These are phyloP conservation scores for Trametes sp. DNA, from an alignment of 1,284 basidiomycete genomes.

Conservation along the genomic window DNA sequence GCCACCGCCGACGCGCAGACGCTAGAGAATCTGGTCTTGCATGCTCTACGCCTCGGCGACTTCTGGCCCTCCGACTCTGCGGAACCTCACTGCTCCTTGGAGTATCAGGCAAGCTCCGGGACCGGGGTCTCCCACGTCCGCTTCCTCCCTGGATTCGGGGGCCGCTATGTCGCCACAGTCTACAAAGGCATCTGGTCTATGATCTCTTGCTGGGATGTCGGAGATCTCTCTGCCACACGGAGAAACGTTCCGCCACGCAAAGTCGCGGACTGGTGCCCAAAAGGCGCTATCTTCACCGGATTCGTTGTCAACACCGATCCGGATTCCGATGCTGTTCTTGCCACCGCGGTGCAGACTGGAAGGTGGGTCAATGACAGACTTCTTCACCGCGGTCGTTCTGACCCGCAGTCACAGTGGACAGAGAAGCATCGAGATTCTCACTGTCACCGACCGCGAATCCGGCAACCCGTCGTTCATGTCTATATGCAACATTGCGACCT, in stretches of 20 bases:
- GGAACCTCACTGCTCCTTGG: conserved; percentile 29
- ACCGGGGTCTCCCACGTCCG: conserved; percentile 58
- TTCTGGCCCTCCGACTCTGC: conserved; percentile 51
- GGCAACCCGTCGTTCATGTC: conserved; percentile 16
- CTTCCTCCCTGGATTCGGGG: conserved; percentile 54
- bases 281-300: conserved; percentile 57
- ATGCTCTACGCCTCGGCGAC: conserved; percentile 52
- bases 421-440: conserved; percentile 36
- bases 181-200: conserved; percentile 66
- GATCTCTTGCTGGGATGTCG: conserved; percentile 59
- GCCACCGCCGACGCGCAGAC: conserved; percentile 43
- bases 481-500: conserved; percentile 43
- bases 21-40: conserved; percentile 54
- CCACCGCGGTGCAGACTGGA: conserved; percentile 49
- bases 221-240: conserved; percentile 5
- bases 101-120: conserved; percentile 43
- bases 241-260: conserved; percentile 29
- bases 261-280: conserved; percentile 58
- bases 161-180: conserved; percentile 56
- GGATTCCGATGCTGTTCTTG: conserved; percentile 53
- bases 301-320: conserved; percentile 56
- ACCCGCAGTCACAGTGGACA: conserved; percentile 16
- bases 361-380: conserved; percentile 27
- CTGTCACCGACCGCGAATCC: conserved; percentile 5
- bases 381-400: background rate